Evolutionary conservation across 495 filamentous ascomycete genomes (phyloP).

Genomic region (Xylaria acuta): DNA sequence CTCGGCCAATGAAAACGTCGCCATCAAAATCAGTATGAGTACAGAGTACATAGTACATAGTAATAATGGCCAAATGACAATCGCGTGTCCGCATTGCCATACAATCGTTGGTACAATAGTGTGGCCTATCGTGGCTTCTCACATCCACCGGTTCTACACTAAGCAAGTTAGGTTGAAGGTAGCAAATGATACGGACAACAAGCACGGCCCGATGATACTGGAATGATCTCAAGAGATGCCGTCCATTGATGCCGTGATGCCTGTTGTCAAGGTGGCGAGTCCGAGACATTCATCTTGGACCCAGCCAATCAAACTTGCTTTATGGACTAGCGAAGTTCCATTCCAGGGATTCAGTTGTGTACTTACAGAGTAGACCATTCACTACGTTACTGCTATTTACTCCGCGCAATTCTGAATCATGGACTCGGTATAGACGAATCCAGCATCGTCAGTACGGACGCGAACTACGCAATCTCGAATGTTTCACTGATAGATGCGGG

Average conservation of each 20-base stretch:
- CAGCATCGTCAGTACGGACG: neutral
- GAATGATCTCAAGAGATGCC: slow-evolving; percentile 7
- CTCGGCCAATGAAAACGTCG: slow-evolving; percentile 6
- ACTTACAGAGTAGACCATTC: neutral
- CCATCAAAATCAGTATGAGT: slow-evolving; percentile 16
- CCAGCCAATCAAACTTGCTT: slow-evolving; percentile 8
- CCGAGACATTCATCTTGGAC: slow-evolving; percentile 26
- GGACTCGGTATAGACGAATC: neutral
- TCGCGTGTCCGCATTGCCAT: slow-evolving; percentile 10
- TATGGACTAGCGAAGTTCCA: neutral
- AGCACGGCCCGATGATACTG: neutral
- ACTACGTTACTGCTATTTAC: neutral
- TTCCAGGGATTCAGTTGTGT: neutral
- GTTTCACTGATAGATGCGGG: slow-evolving; percentile 4
- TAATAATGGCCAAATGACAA: slow-evolving; percentile 19
- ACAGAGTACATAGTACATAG: too few species aligned
- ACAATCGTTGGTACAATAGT: neutral
- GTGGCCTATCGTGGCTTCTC: slow-evolving; percentile 3
- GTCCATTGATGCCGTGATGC: slow-evolving; percentile 11
- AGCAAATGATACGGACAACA: neutral
- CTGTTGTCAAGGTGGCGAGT: slow-evolving; percentile 21
- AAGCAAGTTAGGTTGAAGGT: slow-evolving; percentile 12
- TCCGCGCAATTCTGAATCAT: neutral
- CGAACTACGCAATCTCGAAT: slow-evolving; percentile 4
- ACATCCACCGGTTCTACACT: slow-evolving; percentile 7